A percentile compares a stretch with the other conserved stretches of the same genome.
Evolutionary conservation across 2,329 filamentous ascomycete species (phyloP).

Genomic region (Aureobasidium uvarum): DNA sequence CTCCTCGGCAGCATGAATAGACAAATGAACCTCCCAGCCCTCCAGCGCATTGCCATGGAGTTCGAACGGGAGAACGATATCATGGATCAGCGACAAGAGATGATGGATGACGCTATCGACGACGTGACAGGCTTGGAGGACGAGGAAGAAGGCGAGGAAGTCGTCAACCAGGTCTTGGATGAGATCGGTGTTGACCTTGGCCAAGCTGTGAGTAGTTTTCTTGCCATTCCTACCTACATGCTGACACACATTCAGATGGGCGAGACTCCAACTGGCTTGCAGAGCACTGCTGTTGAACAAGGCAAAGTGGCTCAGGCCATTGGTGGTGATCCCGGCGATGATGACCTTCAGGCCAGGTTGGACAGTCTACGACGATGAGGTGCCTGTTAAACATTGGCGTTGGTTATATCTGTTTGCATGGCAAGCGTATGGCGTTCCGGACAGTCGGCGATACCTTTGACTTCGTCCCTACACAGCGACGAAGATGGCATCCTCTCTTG

Average conservation of each 20-base stretch:
- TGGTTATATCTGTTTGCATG: conserved; percentile 14
- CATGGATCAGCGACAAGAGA: conserved; percentile 98
- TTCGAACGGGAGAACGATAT: conserved; percentile 99
- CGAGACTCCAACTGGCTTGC: conserved; percentile 82
- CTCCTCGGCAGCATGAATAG: conserved; percentile 96
- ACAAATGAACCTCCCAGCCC: conserved; percentile 92
- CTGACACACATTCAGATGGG: conserved; percentile 63
- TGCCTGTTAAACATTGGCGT: neutral
- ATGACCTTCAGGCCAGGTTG: conserved; percentile 89
- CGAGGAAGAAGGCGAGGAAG: conserved; percentile 94
- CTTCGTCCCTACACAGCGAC: neutral
- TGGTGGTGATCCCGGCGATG: conserved; percentile 68
- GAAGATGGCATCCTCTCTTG: neutral
- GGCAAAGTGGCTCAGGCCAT: conserved; percentile 82
- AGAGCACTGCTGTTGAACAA: conserved; percentile 69
- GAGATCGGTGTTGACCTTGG: conserved; percentile 95
- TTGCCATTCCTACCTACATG: neutral
- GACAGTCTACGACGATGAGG: conserved; percentile 64
- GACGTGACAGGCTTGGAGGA: conserved; percentile 89
- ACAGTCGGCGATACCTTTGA: neutral
- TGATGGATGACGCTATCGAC: conserved; percentile 99
- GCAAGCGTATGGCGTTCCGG: conserved; percentile 26
- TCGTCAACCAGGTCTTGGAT: conserved; percentile 93
- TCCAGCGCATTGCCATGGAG: conserved; percentile 97
- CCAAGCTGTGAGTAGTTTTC: conserved; percentile 67